These are phyloP conservation scores for Komagataella mondaviorum DNA, from an alignment of 805 yeast genomes.

Conservation along the genomic window DNA sequence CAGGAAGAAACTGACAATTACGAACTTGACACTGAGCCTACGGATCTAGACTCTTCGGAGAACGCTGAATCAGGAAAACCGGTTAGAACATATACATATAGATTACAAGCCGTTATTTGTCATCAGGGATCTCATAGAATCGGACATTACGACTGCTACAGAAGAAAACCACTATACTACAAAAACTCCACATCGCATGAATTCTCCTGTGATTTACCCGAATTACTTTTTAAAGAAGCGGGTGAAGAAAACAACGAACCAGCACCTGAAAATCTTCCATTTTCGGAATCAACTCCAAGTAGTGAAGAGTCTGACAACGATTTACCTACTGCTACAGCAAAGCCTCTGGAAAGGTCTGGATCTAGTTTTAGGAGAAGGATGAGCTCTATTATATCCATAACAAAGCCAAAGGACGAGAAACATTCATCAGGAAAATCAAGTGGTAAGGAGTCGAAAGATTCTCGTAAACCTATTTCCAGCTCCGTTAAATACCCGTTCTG, in stretches of 20 bases:
- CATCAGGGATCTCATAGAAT: slow-evolving; percentile 82
- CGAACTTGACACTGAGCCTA: not conserved
- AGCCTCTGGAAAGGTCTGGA: not conserved
- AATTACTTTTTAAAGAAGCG: not conserved
- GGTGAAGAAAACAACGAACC: not conserved
- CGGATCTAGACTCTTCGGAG: not conserved
- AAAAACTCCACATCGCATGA: slow-evolving; percentile 16
- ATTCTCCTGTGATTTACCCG: not conserved
- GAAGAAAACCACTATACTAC: slow-evolving; percentile 54
- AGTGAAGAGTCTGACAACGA: slow-evolving; percentile 1
- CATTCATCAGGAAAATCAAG: not conserved
- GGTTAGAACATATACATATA: slow-evolving; percentile 25
- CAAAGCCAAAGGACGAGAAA: not conserved
- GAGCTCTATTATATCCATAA: not conserved
- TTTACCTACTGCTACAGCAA: not conserved
- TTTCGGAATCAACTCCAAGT: not conserved
- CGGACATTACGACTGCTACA: slow-evolving; percentile 87
- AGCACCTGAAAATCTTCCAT: not conserved
- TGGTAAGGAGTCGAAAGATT: not conserved
- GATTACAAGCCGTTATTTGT: slow-evolving; percentile 58
- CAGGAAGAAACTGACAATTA: not conserved
- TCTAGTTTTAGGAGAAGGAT: not conserved
- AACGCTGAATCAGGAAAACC: not conserved
- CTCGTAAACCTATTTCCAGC: slow-evolving; percentile 37
- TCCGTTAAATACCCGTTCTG: slow-evolving; percentile 55